Base-by-base conservation (phyloP, 1,284 basidiomycete species). In the Cryptococcus depauperatus region DNA sequence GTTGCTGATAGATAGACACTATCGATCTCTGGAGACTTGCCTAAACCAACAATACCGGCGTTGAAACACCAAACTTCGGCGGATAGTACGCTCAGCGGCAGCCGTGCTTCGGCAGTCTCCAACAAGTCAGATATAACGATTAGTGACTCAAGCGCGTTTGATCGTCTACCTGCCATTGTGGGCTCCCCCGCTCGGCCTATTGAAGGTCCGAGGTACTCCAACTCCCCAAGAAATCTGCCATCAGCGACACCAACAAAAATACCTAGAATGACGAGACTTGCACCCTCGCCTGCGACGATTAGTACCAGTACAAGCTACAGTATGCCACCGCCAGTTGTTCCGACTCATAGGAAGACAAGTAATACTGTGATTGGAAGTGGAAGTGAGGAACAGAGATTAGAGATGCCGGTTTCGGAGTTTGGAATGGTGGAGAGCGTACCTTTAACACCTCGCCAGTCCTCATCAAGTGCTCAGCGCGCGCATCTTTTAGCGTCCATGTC, bases 111-210 rank as follows among this genome's bases (percentile, higher is more conserved):
- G 3, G 47, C 52, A 5, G 45, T 47, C 13, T 55, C 56, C n/a
- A 57, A 52, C 33, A 23, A 32, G 11, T 51, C 49, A 30, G 48
- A 55, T 35, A 41, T 22, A 9, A 61, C 13, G 76, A 51, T 44
- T 48, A 56, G 51, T 44, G 54, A 47, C 26, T 79, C 81, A 83
- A 68, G 29, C 26, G 21, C 49, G 29, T 30, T 25, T 61, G 80
- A 83, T 46, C 85, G 82, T 52, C 70, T 93, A 7, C 88, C 89
- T 5, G 85, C 87, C 2, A 92, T 93, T 48, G 83, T 85, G 28
- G 90, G 87, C 25, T 91, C 88, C 2, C 88, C 90, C 5, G 90
- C 88, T 4, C 32, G 44, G 35, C 43, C 50, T 8, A 4, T 37
- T 13, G 47, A 39, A 39, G 55, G 23, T 59, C 61, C 64, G 18